These are phyloP conservation scores for Stevia rebaudiana DNA, from an alignment of 140 eudicot species.

Conservation along the genomic window DNA sequence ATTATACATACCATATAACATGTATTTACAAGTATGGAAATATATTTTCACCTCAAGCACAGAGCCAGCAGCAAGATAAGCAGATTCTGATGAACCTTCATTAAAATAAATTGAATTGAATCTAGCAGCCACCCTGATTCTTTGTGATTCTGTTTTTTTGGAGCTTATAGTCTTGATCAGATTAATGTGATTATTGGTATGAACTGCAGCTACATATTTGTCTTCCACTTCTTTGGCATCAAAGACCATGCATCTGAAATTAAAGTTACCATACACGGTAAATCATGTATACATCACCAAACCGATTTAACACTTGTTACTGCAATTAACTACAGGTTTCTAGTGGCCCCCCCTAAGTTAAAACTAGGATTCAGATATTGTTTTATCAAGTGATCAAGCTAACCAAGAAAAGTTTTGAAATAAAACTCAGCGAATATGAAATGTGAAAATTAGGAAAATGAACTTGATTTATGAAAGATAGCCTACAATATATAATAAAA, in stretches of 20 bases:
- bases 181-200: slow-evolving; percentile 56
- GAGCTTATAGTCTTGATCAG: slow-evolving; percentile 73
- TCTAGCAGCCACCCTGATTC: slow-evolving; percentile 49
- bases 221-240: slow-evolving; percentile 71
- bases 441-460: not conserved
- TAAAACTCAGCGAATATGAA: not conserved
- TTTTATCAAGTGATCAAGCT: not conserved
- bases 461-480: not conserved
- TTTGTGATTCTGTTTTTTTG: slow-evolving; percentile 28
- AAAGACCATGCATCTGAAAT: slow-evolving; percentile 62
- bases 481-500: not conserved
- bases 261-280: not conserved
- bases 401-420: not conserved
- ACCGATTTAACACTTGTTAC: not conserved
- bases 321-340: too few species aligned
- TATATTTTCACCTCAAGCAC: slow-evolving; percentile 58
- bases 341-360: not conserved
- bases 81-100: slow-evolving; percentile 88
- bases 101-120: slow-evolving; percentile 75
- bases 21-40: not conserved
- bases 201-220: slow-evolving; percentile 59
- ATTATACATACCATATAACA: not conserved
- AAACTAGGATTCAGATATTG: not conserved
- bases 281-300: slow-evolving; percentile 3
- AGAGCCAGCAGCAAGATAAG: slow-evolving; percentile 93